Base-by-base conservation (phyloP, 352 stramenopile genomes). In the Globisporangium nagaii region DNA sequence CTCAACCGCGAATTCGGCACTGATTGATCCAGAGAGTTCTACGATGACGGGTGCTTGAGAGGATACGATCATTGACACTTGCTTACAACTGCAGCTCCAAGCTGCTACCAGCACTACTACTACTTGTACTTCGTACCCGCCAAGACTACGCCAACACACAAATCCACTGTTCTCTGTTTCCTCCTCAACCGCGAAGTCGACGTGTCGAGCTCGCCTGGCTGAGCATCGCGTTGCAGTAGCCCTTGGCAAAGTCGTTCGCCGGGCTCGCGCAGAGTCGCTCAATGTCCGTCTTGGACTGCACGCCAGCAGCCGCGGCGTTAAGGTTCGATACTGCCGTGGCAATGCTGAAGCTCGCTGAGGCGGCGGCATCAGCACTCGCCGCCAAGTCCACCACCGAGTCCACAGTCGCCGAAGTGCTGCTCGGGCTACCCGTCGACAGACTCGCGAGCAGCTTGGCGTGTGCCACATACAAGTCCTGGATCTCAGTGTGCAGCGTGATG, bases 401-500 rank as follows among this genome's bases (percentile, higher is more conserved):
- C n/a, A n/a, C n/a, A 11, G 32, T 6, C 13, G 24, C 20, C 3
- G 40, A 15, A 3, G 22, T 12, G 7, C 22, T 34, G 12, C 12
- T 20, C 7, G 41, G 4, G 9, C 0, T 28, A 13, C 12, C 15
- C 0, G 22, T 20, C 27, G 50, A 43, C 24, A 66, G 35, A 9
- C 60, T 61, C 9, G 44, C n/a, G 19, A 68, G 56, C 17, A 64
- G 22, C 41, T 43, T 11, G 24, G 46, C 39, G 28, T 68, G 50
- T 0, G 40, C 49, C 20, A 63, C 27, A 45, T 68, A 59, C 9
- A 59, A 28, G 17, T 69, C 68, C 11, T 60, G 42, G 24, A 63
- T 43, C n/a, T 69, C 46, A 8, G 52, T 60, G 35, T 58, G 58
- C 46, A 62, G 50, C 20, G 59, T 75, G 41, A 66, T 58, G 17